These are phyloP conservation scores for Ambispora gerdemannii DNA, from an alignment of 192 early-diverging fungal species.

Conservation along the genomic window DNA sequence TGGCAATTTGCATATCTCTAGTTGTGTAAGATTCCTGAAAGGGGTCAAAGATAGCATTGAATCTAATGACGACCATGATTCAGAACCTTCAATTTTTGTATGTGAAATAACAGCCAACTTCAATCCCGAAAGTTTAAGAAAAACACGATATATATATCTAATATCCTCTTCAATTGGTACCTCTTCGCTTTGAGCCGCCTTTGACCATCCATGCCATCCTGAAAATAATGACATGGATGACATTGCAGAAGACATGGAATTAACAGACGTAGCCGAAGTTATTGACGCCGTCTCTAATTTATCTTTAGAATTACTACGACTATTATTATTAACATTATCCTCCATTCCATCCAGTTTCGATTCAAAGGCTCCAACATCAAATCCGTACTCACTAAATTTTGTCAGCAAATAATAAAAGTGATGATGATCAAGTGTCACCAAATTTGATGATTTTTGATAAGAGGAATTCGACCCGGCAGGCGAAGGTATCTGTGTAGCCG, in stretches of 20 bases:
- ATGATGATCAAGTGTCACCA: constrained; percentile 39
- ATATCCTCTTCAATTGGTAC: constrained; percentile 48
- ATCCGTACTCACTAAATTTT: constrained; percentile 42
- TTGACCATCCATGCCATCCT: constrained; percentile 47
- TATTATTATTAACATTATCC: not conserved
- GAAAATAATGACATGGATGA: constrained; percentile 43
- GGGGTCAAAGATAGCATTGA: constrained; percentile 36
- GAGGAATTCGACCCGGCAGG: constrained; percentile 21
- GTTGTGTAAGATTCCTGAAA: constrained; percentile 45
- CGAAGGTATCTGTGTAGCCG: constrained; percentile 35
- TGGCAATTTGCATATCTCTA: constrained; percentile 51
- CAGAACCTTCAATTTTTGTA: constrained; percentile 30
- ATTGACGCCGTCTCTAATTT: constrained; percentile 11
- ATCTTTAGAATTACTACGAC: constrained; percentile 6
- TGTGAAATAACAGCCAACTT: constrained; percentile 40
- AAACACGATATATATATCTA: constrained; percentile 44
- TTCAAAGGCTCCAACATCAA: constrained; percentile 38
- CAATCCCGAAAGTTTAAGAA: constrained; percentile 44
- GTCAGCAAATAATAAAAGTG: constrained; percentile 44
- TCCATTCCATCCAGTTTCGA: not conserved
- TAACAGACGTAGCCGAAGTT: constrained; percentile 33
- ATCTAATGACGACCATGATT: constrained; percentile 7
- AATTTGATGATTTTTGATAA: constrained; percentile 4
- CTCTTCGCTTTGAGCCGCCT: constrained; percentile 25
- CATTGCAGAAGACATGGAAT: constrained; percentile 43